Evolutionary conservation across 345 rosid genomes (phyloP).

Genomic region (Lepidium aucheri): DNA sequence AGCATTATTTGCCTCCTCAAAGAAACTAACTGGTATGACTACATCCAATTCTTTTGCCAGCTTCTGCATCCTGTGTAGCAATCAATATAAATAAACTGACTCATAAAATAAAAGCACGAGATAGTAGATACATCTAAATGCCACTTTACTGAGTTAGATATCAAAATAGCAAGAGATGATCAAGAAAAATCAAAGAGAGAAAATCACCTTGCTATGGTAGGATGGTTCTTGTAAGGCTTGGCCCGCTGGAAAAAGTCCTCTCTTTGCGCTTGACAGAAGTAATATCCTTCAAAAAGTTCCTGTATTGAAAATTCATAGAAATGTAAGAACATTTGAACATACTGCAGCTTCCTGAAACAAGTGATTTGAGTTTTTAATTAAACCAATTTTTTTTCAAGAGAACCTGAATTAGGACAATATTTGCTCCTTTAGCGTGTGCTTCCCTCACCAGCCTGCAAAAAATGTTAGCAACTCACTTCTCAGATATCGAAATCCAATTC

Average conservation of each 20-base stretch:
- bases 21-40: constrained; percentile 89
- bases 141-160: background rate
- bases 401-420: constrained; percentile 90
- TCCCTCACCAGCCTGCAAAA: constrained; percentile 40
- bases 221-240: constrained; percentile 73
- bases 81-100: background rate
- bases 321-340: background rate
- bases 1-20: constrained; percentile 90
- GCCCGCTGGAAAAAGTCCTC: constrained; percentile 75
- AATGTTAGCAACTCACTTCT: background rate
- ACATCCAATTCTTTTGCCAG: constrained; percentile 84
- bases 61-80: constrained; percentile 63
- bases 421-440: constrained; percentile 53
- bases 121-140: background rate
- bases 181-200: background rate
- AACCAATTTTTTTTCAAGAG: background rate
- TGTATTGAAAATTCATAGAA: constrained; percentile 18
- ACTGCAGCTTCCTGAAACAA: background rate
- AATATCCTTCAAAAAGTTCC: constrained; percentile 96
- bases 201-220: constrained; percentile 64
- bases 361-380: background rate
- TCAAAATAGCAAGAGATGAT: background rate
- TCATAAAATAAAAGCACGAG: background rate
- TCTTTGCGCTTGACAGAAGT: constrained; percentile 97
- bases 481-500: background rate